Base-by-base conservation (phyloP, 805 yeast species). In the Kazachstania kunashirensis region DNA sequence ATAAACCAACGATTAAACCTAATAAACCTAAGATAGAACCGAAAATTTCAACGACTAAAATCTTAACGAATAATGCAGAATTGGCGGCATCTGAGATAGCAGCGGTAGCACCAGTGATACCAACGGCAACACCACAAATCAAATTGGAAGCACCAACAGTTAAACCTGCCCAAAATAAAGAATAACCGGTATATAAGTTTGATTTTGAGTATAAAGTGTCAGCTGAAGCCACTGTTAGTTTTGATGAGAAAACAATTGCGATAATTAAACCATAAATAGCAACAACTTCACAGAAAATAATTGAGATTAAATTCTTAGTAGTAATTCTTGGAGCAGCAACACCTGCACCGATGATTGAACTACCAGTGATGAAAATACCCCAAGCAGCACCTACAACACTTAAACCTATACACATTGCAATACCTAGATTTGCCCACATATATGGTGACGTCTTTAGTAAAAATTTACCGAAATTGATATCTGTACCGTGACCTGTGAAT, bases 1-100 rank as follows among this genome's bases (percentile, higher is more conserved):
- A 73, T 52, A 92, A 74, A 33, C 98, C 98, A 37, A 92, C 96
- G 66, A 92, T 92, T 49, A 92, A 77, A 23, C 97, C 98, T 58
- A 92, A 83, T 48, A 92, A 75, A 31, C 98, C 98, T 58, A 92
- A 70, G 25, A 92, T 95, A 16, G 95, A 82, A 24, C 98, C 98
- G 56, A 92, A 92, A 68, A 92, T 92, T 70, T 92, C 98, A 51
- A 92, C 81, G 44, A 92, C 98, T 54, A 92, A 75, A 42, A 92
- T 92, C 66, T 92, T 92, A 45, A 92, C 98, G 53, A 92, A 92
- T 47, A 92, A 68, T 4, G 95, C 73, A 17, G 96, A 77, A 66
- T 92, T 96, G 9, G 98, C 96, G 21, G 98, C 98, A 64, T 92
- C 98, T 30, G 94, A 77, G 43, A 92, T 75, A 28, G 98, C 98